Evolutionary conservation across 345 rosid genomes (phyloP), one percentile per base, ranked within the genome.

Genomic region (Rhodamnia rubescens): DNA sequence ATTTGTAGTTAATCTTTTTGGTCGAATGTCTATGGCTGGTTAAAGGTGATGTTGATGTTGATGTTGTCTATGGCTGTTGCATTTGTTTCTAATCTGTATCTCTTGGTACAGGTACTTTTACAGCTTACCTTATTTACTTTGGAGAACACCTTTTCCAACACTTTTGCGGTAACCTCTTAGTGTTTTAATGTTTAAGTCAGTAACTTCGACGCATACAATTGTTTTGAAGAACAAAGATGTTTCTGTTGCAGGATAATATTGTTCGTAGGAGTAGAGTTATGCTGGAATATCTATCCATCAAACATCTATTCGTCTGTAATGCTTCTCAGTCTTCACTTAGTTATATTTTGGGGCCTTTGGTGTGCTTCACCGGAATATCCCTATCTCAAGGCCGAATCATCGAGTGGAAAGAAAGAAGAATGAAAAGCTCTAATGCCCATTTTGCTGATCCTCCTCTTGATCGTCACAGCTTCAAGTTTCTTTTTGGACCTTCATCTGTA

Each of bases 221-320:
- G 47, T 69, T 69, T 69, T 69, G 24, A 69, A 69, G 47, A 55
- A 29, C 26, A 36, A n/a, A 52, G 26, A 54, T 82, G 86, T 86
- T 11, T 81, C 82, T 83, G 27, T 40, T 74, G 86, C 92, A 96
- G 98, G n/a, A 53, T 97, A 90, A 40, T 90, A 87, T 56, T 97
- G 89, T 94, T 96, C 22, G 4, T 92, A 0, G 96, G 95, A 14
- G 92, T 93, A 85, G 98, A 96, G 89, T 58, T 94, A 8, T 97
- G 98, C 93, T 96, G 99, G 99, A 97, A 97, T 84, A 88, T 97
- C 32, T 97, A 92, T 84, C 99, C 99, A 55, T 97, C 98, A 57
- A 93, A 88, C 84, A 32, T 85, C 12, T 89, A 88, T 87, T 96
- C 99, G 32, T 97, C 99, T 32, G 92, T 90, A 61, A 83, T 91